Base-by-base conservation (phyloP, 2,329 filamentous ascomycete species). In the Stagonosporopsis tanaceti region DNA sequence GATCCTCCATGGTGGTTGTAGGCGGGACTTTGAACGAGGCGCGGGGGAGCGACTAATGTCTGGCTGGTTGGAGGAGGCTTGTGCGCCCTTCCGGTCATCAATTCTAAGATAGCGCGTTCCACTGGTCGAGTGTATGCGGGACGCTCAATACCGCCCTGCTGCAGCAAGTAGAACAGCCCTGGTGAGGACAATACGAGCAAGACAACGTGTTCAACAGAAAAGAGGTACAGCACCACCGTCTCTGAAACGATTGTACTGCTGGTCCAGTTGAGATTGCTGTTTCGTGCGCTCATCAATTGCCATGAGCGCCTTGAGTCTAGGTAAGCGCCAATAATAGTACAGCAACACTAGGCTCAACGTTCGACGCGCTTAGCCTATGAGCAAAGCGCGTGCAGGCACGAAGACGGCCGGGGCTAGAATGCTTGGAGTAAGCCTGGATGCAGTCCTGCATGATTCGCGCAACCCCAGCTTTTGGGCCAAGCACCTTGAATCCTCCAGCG, bases 1-100 rank as follows among this genome's bases (percentile, higher is more conserved):
- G 64, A 63, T 47, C 70, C 55, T 68, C 70, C 72, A 74, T 73
- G 66, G 62, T 73, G 70, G 42, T 66, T 71, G 66, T 65, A 63
- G 57, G 22, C 32, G 35, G 34, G 32, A 37, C 50, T 45, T 35
- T 47, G 39, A 34, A 50, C 59, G 67, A 65, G 56, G 69, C 63
- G 69, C 62, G 60, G 65, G 65, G 68, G 60, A 62, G 65, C 63
- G 58, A 62, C 63, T 59, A 62, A 50, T 61, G 65, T 65, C 59
- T 66, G 60, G 63, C 61, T 64, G 60, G 56, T 57, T 50, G 46
- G 41, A 25, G 30, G 34, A 42, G 53, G 53, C 47, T 56, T 53
- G 54, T 57, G 54, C 50, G 28, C 22, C 47, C 20, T 45, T 46
- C 40, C 53, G 53, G 47, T 46, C 54, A 50, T 57, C 48, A 53